A percentile compares a stretch with the other conserved stretches of the same genome.
Evolutionary conservation across 1,284 basidiomycete genomes (phyloP).

Genomic region (Cutaneotrichosporon cavernicola): DNA sequence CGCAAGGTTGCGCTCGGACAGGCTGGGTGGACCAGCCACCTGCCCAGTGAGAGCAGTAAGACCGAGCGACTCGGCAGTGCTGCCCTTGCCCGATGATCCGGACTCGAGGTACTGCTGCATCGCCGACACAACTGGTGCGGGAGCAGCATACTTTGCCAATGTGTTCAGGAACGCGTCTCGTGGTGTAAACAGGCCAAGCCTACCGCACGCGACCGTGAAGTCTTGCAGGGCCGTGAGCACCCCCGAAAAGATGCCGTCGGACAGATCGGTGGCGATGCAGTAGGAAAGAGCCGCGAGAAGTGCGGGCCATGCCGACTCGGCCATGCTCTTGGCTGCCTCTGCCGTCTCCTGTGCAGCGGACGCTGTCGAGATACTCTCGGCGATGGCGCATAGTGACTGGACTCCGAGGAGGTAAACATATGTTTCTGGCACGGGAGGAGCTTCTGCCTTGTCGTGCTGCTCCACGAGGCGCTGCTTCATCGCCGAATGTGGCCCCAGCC

Average conservation of each 20-base stretch:
- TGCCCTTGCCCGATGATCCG: constrained; percentile 39
- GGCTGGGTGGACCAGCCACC: constrained; percentile 61
- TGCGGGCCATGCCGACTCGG: constrained; percentile 83
- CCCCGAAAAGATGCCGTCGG: constrained; percentile 66
- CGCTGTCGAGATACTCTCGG: constrained; percentile 78
- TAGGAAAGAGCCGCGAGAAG: constrained; percentile 85
- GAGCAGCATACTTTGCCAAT: constrained; percentile 83
- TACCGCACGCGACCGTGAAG: constrained; percentile 85
- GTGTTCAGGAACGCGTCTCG: constrained; percentile 90
- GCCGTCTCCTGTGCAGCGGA: constrained; percentile 45
- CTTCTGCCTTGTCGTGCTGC: constrained; percentile 92
- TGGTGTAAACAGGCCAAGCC: constrained; percentile 75
- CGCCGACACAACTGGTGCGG: constrained; percentile 78
- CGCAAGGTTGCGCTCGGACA: constrained; percentile 85
- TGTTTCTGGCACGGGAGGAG: constrained; percentile 84
- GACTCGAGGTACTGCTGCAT: constrained; percentile 68
- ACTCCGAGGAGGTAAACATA: constrained; percentile 89
- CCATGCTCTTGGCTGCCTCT: constrained; percentile 68
- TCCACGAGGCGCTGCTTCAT: constrained; percentile 94
- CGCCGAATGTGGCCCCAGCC: constrained; percentile 68
- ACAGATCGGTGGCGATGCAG: constrained; percentile 80
- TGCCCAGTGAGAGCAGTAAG: constrained; percentile 50
- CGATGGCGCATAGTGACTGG: constrained; percentile 82
- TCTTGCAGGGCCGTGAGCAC: constrained; percentile 74
- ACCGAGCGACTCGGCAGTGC: constrained; percentile 70